A percentile compares a stretch with the other conserved stretches of the same genome.
Evolutionary conservation across 78 protist species (phyloP).

Genomic region (Dictyostelium citrinum): DNA sequence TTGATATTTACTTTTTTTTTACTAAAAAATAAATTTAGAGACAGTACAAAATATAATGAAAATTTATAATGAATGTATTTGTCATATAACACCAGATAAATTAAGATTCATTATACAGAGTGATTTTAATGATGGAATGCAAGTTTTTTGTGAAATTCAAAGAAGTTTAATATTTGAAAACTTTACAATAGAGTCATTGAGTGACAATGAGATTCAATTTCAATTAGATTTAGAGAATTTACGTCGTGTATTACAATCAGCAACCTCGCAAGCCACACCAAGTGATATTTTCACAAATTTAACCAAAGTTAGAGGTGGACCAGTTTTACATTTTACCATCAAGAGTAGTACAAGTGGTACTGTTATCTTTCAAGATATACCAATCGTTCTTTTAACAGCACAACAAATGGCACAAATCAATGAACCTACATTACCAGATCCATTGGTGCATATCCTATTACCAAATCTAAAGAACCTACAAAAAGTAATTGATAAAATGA

Average conservation of each 20-base stretch:
- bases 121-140: constrained; percentile 25
- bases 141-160: constrained; percentile 39
- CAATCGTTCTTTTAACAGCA: constrained; percentile 26
- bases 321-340: constrained; percentile 3
- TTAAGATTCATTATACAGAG: constrained; percentile 8
- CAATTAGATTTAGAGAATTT: constrained; percentile 46
- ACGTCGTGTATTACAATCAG: constrained; percentile 36
- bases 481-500: constrained; percentile 30
- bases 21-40: not conserved
- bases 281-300: constrained; percentile 1
- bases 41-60: constrained; percentile 25
- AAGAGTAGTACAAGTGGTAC: not conserved
- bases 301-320: constrained; percentile 3
- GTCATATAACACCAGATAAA: constrained; percentile 46
- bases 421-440: constrained; percentile 29
- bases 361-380: constrained; percentile 29
- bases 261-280: not conserved
- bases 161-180: not conserved
- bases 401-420: constrained; percentile 18
- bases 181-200: not conserved
- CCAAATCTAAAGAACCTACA: constrained; percentile 42
- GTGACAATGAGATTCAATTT: constrained; percentile 37
- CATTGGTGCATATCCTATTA: not conserved
- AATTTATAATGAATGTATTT: constrained; percentile 32
- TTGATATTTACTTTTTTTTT: not conserved